Percentiles rank a stretch among this genome's conserved stretches.
Conservation (phyloP, 2,329 filamentous ascomycete species). For the Phoma sp. region DNA sequence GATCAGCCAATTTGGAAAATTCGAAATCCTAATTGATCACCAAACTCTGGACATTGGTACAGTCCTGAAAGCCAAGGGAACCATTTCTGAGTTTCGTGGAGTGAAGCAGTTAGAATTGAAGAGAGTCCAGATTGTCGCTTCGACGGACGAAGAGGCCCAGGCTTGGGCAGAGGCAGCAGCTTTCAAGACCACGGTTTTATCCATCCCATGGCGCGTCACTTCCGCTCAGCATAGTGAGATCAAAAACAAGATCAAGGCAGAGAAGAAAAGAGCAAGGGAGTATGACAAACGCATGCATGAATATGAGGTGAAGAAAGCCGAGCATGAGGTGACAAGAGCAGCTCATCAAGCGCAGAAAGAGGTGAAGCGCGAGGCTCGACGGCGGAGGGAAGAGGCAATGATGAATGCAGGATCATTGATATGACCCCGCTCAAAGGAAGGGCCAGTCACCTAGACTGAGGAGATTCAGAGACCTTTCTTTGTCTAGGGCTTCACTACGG, state of each 20-base stretch:
- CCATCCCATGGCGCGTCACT: conserved; percentile 61
- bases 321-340: conserved; percentile 41
- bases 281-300: conserved; percentile 44
- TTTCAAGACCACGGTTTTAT: conserved; percentile 60
- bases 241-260: conserved; percentile 47
- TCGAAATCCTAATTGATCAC: conserved; percentile 51
- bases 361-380: conserved; percentile 53
- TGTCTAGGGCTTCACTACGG: too few species aligned
- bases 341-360: conserved; percentile 41
- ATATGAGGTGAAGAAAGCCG: conserved; percentile 42
- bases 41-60: conserved; percentile 55
- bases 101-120: conserved; percentile 63
- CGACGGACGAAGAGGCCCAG: conserved; percentile 62
- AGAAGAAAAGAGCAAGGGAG: conserved; percentile 49
- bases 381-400: conserved; percentile 53
- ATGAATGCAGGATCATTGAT: conserved; percentile 53
- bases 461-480: too few species aligned
- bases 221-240: conserved; percentile 54
- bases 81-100: conserved; percentile 59
- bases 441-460: too few species aligned
- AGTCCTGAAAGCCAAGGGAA: conserved; percentile 65
- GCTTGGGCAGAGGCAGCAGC: conserved; percentile 61
- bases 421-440: too few species aligned
- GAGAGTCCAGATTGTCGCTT: conserved; percentile 56
- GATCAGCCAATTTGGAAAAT: conserved; percentile 44